Evolutionary conservation across 139 green algal species (phyloP).

Genomic region (Chlamydomonas sp.): DNA sequence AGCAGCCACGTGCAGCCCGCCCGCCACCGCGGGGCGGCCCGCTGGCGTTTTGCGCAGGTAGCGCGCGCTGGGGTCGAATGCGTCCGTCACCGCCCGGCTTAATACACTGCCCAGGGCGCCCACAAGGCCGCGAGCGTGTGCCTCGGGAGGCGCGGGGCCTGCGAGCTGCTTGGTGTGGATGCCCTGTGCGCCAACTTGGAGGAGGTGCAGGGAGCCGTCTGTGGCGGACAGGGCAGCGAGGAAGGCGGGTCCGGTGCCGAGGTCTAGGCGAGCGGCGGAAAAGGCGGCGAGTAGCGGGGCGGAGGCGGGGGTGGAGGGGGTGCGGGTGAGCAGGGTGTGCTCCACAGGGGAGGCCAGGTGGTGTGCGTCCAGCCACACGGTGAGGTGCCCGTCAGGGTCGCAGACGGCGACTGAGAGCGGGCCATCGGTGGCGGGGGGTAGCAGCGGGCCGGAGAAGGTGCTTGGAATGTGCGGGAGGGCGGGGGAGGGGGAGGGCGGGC

Average conservation of each 20-base stretch:
- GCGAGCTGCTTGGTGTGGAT: slow-evolving; percentile 35
- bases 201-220: slow-evolving; percentile 42
- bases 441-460: background rate
- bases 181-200: background rate
- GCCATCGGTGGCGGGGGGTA: background rate
- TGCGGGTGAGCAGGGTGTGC: slow-evolving; percentile 14
- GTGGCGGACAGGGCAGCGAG: slow-evolving; percentile 23
- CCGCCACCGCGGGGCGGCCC: slow-evolving; percentile 3
- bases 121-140: slow-evolving; percentile 21
- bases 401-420: slow-evolving; percentile 36
- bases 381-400: slow-evolving; percentile 24
- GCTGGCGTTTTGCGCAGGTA: slow-evolving; percentile 31
- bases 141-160: background rate
- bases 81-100: slow-evolving; percentile 32
- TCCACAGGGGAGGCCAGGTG: slow-evolving; percentile 37
- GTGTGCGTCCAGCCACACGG: slow-evolving; percentile 49
- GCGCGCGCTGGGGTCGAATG: slow-evolving; percentile 44
- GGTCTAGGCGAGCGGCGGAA: slow-evolving; percentile 7
- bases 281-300: slow-evolving; percentile 20
- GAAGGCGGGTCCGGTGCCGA: slow-evolving; percentile 23
- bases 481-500: background rate
- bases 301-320: slow-evolving; percentile 4
- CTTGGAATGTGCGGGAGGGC: background rate
- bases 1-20: slow-evolving; percentile 2
- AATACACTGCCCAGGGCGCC: slow-evolving; percentile 35